Conservation (phyloP, 2,329 filamentous ascomycete species). For the Hypoxylon sp. region DNA sequence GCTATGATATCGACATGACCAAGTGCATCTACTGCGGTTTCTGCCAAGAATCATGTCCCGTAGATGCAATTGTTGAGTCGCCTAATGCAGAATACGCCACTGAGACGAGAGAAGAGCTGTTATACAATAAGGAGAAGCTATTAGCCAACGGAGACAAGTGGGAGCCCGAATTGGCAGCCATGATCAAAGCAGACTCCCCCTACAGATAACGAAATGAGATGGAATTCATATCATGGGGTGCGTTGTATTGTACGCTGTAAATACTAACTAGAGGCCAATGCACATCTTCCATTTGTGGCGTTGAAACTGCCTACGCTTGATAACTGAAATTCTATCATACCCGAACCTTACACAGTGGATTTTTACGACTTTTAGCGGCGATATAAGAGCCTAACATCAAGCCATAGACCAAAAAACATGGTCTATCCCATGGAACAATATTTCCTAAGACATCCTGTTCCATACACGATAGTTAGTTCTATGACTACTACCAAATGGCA, state of each 20-base stretch:
- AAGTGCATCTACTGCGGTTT: slow-evolving; percentile 99
- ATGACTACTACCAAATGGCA: neutral
- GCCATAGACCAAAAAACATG: no score
- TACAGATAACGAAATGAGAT: slow-evolving; percentile 75
- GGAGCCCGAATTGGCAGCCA: slow-evolving; percentile 96
- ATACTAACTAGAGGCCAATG: slow-evolving; percentile 43
- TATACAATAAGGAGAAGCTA: slow-evolving; percentile 98
- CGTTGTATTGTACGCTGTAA: slow-evolving; percentile 44
- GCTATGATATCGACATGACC: slow-evolving; percentile 99
- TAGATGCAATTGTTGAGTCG: slow-evolving; percentile 86
- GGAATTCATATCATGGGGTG: slow-evolving; percentile 2
- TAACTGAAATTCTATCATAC: neutral
- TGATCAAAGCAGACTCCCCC: slow-evolving; percentile 91
- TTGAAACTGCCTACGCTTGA: slow-evolving; percentile 17
- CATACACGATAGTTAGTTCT: neutral
- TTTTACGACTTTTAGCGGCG: neutral
- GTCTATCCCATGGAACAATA: neutral
- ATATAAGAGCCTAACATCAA: no score
- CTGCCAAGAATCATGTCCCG: slow-evolving; percentile 98
- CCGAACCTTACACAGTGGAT: neutral
- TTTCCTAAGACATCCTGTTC: neutral
- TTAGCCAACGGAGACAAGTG: slow-evolving; percentile 93
- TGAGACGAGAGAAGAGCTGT: slow-evolving; percentile 86
- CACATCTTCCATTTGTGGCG: slow-evolving; percentile 42
- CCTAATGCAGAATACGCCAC: slow-evolving; percentile 75